Conservation (phyloP, 257 asterid genomes). For the Anisodus tanguticus region DNA sequence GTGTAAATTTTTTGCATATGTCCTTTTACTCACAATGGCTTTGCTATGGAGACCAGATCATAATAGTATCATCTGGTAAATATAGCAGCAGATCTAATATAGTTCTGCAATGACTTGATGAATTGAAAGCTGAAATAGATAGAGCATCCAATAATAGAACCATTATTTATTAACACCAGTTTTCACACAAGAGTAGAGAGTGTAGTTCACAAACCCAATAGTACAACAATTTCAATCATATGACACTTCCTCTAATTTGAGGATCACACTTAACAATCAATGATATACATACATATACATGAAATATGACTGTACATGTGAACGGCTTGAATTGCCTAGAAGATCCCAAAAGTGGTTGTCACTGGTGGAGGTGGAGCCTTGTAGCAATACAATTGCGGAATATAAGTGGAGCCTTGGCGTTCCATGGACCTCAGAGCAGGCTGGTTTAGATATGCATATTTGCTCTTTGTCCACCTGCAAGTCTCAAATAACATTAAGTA, state of each 20-base stretch:
- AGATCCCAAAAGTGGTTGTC: conserved; percentile 34
- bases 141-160: background rate
- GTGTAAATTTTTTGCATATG: no score
- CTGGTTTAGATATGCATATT: conserved; percentile 63
- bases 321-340: conserved; percentile 13
- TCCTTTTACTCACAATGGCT: background rate
- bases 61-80: background rate
- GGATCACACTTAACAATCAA: background rate
- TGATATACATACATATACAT: background rate
- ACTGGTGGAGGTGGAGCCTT: conserved; percentile 36
- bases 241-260: conserved; percentile 5
- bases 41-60: background rate
- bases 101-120: conserved; percentile 10
- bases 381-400: conserved; percentile 39
- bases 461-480: conserved; percentile 80
- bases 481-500: background rate
- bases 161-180: background rate
- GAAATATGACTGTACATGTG: background rate
- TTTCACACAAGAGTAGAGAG: background rate
- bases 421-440: conserved; percentile 45
- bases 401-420: conserved; percentile 38
- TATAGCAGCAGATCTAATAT: background rate
- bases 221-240: conserved; percentile 14
- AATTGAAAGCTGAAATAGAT: background rate
- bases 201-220: background rate